Base-by-base conservation (phyloP, 768 basidiomycete genomes). In the Leccinum variicolor region DNA sequence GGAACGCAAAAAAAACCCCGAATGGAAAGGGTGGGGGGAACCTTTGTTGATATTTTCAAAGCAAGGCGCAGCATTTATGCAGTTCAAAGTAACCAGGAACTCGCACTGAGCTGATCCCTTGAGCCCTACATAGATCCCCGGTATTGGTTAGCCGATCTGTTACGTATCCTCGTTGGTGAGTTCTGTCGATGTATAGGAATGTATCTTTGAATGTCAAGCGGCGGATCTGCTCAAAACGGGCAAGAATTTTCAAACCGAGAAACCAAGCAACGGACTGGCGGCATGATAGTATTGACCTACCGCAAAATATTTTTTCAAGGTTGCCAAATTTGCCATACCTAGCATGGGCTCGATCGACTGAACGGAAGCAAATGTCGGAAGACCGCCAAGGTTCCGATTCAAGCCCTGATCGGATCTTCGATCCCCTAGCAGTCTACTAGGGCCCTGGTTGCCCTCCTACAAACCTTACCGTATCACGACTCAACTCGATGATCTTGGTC, bases 1-100 rank as follows among this genome's bases (percentile, higher is more conserved):
- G 45, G 28, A 36, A 57, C 33, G 55, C 57, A 52, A 41, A 41
- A 9, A 60, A 61, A 53, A 31, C n/a, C n/a, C n/a, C 28, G 26
- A 33, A 15, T 47, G 36, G 53, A 48, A 34, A 55, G 55, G 55
- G 55, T 31, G 43, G 54, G 50, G 49, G 50, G 36, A 41, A 28
- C 26, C 53, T 15, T 47, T 58, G 53, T 53, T 50, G 59, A 36
- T 49, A 25, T 49, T 47, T 19, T 63, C n/a, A 39, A 45, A 54
- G 50, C 21, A 55, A 10, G 28, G 15, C 23, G 52, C 45, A 43
- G 39, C 53, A 54, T 66, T 66, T 67, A 67, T 69, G 55, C 51
- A 50, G 52, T 53, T 67, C 52, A 59, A 61, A 53, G 67, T 34
- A 69, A 61, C 67, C 67, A 67, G 64, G 66, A 67, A 26, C 64